These are phyloP conservation scores for Syncephalastrum contaminatum DNA, from an alignment of 371 early-diverging fungal species.

Conservation along the genomic window DNA sequence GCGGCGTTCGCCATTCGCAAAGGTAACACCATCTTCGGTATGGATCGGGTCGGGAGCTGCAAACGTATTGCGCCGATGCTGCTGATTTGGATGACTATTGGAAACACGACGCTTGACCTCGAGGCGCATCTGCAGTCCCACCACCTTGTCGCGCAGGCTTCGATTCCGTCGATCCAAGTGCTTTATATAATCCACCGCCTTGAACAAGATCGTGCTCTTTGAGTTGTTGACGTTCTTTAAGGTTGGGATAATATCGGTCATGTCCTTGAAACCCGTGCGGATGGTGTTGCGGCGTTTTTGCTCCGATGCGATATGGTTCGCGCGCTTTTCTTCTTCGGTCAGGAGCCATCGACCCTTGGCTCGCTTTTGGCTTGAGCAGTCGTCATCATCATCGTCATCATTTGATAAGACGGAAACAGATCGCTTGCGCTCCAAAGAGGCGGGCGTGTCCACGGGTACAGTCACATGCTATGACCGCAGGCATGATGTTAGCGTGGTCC, in stretches of 20 bases:
- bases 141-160: slow-evolving; percentile 53
- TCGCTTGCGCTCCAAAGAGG: slow-evolving; percentile 7
- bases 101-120: slow-evolving; percentile 25
- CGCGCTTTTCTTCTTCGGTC: slow-evolving; percentile 81
- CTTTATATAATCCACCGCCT: slow-evolving; percentile 52
- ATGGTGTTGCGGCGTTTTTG: slow-evolving; percentile 88
- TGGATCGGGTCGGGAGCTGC: background rate
- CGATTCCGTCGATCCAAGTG: slow-evolving; percentile 50
- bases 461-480: slow-evolving; percentile 7
- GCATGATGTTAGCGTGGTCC: no score
- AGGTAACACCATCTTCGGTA: no score
- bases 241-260: slow-evolving; percentile 79
- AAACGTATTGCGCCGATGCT: slow-evolving; percentile 10
- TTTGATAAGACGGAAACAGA: no score
- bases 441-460: slow-evolving; percentile 33
- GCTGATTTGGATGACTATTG: slow-evolving; percentile 7
- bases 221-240: slow-evolving; percentile 54
- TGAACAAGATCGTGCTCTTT: slow-evolving; percentile 55
- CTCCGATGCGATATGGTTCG: slow-evolving; percentile 55
- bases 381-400: no score
- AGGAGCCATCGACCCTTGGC: slow-evolving; percentile 55
- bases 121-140: slow-evolving; percentile 49
- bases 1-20: background rate
- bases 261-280: slow-evolving; percentile 78
- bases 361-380: slow-evolving; percentile 33